Conservation (phyloP, 306 rosid genomes). For the Glycine latifolia region DNA sequence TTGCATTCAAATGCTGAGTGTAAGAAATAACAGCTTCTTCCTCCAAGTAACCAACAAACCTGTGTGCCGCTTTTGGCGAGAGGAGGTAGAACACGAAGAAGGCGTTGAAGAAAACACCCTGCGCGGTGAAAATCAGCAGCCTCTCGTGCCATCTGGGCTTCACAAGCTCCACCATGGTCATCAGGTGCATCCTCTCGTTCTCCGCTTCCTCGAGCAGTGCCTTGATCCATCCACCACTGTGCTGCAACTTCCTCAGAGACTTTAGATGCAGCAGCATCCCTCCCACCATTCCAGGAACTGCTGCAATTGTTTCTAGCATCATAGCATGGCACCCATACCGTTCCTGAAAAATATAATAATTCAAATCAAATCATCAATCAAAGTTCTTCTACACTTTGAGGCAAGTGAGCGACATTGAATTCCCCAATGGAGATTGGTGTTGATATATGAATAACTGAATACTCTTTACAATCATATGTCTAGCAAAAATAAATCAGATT, state of each 20-base stretch:
- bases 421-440: too few species aligned
- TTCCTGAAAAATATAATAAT: conserved; percentile 49
- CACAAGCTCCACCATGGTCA: conserved; percentile 85
- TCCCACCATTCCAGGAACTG: conserved; percentile 85
- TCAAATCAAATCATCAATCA: too few species aligned
- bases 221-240: conserved; percentile 81
- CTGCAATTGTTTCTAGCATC: conserved; percentile 91
- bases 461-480: too few species aligned
- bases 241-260: conserved; percentile 71
- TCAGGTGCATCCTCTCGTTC: conserved; percentile 88
- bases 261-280: conserved; percentile 76
- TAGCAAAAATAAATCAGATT: too few species aligned
- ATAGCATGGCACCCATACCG: conserved; percentile 86
- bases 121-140: conserved; percentile 68
- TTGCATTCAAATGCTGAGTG: conserved; percentile 64
- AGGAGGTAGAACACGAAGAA: conserved; percentile 65
- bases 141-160: conserved; percentile 81
- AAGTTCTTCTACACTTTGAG: too few species aligned
- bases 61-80: conserved; percentile 74
- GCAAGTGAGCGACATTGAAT: too few species aligned
- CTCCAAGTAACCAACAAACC: conserved; percentile 80
- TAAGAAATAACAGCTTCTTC: conserved; percentile 81
- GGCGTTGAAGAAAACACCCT: conserved; percentile 84
- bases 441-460: too few species aligned
- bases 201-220: conserved; percentile 87